phyloP scores from a whole-genome alignment of 176 grass and related monocot species.

The Thinopyrum elongatum region DNA sequence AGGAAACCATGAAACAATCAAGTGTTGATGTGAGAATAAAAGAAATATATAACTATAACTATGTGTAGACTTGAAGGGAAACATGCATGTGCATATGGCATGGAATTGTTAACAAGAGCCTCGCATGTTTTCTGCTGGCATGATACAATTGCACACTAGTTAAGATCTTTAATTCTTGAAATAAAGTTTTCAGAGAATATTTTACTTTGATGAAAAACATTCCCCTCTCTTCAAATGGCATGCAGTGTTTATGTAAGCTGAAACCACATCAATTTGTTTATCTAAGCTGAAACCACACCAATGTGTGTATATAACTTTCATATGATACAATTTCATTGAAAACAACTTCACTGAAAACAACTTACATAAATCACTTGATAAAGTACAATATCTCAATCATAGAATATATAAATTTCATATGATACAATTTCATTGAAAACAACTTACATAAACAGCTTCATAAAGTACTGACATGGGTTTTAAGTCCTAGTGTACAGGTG shows the following conservation, averaged over 20 bases:
- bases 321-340: too few relatives aligned
- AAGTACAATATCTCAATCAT: too few relatives aligned
- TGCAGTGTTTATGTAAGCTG: too few relatives aligned
- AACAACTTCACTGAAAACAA: background rate
- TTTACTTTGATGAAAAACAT: background rate
- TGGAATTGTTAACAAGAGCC: background rate
- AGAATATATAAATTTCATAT: background rate
- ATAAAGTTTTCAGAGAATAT: background rate
- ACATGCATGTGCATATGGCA: background rate
- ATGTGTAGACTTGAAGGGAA: background rate
- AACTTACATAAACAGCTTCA: background rate
- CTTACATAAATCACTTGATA: background rate
- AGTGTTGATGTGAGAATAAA: background rate
- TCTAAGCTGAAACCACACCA: too few relatives aligned
- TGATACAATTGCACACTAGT: background rate
- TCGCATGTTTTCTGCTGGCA: background rate
- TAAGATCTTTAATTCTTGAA: background rate
- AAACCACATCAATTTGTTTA: too few relatives aligned
- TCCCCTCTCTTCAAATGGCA: too few relatives aligned
- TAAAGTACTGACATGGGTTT: background rate
- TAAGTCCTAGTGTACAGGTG: background rate
- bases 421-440: background rate
- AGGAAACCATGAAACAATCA: background rate
- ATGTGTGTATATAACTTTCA: too few relatives aligned
- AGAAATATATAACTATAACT: background rate